Percentiles rank a stretch among this genome's conserved stretches.
Conservation (phyloP, 257 asterid genomes). For the Ehretia macrophylla region DNA sequence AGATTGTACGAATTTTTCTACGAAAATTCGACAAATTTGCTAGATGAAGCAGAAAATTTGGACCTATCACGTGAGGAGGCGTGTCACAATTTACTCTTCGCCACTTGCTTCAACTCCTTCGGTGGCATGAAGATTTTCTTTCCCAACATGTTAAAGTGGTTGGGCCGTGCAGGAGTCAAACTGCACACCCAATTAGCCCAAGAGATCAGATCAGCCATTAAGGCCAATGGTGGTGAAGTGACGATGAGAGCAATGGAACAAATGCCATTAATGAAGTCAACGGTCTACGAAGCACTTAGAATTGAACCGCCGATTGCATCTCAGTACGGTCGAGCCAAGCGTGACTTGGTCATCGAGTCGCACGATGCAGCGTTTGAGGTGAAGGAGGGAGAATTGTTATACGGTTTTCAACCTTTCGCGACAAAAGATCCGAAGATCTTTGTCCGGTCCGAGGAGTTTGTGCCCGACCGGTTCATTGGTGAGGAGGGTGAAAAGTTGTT, state of each 20-base stretch:
- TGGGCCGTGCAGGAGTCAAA: constrained; percentile 62
- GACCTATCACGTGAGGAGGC: constrained; percentile 73
- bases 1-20: constrained; percentile 57
- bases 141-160: constrained; percentile 72
- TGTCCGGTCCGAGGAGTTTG: constrained; percentile 75
- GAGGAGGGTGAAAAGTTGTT: constrained; percentile 60
- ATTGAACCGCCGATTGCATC: constrained; percentile 79
- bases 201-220: constrained; percentile 59
- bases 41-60: constrained; percentile 54
- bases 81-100: constrained; percentile 63
- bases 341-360: constrained; percentile 55
- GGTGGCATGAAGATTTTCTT: constrained; percentile 79
- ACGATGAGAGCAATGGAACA: constrained; percentile 60
- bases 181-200: constrained; percentile 53
- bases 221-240: constrained; percentile 37
- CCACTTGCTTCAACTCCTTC: constrained; percentile 79
- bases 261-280: constrained; percentile 81
- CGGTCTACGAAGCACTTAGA: constrained; percentile 65
- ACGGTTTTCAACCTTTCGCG: constrained; percentile 85
- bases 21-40: constrained; percentile 41
- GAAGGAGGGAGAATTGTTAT: constrained; percentile 64
- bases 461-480: constrained; percentile 60
- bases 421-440: constrained; percentile 73
- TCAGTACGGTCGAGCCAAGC: constrained; percentile 70
- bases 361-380: constrained; percentile 71